Conservation (phyloP, 768 basidiomycete species). For the Terana coerulea region DNA sequence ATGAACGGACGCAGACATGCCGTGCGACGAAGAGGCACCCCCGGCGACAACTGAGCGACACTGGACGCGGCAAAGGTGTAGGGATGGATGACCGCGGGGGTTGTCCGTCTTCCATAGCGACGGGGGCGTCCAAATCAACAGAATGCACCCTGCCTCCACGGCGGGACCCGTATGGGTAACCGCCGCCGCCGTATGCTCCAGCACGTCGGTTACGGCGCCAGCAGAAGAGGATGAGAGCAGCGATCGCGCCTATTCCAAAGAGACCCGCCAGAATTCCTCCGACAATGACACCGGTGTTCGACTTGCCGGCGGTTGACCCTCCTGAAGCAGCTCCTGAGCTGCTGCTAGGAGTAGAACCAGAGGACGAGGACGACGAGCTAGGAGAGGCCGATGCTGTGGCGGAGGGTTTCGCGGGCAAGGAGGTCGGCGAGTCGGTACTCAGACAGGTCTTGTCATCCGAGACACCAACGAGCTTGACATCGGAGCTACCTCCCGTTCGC, state of each 20-base stretch:
- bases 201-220: constrained; percentile 14
- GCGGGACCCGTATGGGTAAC: constrained; percentile 2
- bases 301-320: constrained; percentile 5
- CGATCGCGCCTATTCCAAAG: constrained; percentile 18
- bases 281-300: constrained; percentile 17
- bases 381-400: constrained; percentile 5
- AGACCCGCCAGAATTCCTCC: constrained; percentile 22
- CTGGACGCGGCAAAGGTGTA: constrained; percentile 9
- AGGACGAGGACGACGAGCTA: background rate
- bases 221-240: constrained; percentile 18
- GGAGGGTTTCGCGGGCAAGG: constrained; percentile 19
- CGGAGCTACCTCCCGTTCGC: constrained; percentile 23
- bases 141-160: constrained; percentile 12
- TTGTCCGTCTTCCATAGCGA: constrained; percentile 9
- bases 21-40: background rate
- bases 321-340: background rate
- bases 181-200: background rate
- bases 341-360: background rate
- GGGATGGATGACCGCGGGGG: constrained; percentile 9
- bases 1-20: constrained; percentile 1
- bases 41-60: background rate
- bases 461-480: constrained; percentile 15
- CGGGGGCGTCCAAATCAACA: constrained; percentile 14
- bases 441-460: constrained; percentile 24
- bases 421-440: constrained; percentile 18